Evolutionary conservation across 1,284 basidiomycete species (phyloP), one percentile per base, ranked within the genome.

Genomic region (Clitocybe nebularis): DNA sequence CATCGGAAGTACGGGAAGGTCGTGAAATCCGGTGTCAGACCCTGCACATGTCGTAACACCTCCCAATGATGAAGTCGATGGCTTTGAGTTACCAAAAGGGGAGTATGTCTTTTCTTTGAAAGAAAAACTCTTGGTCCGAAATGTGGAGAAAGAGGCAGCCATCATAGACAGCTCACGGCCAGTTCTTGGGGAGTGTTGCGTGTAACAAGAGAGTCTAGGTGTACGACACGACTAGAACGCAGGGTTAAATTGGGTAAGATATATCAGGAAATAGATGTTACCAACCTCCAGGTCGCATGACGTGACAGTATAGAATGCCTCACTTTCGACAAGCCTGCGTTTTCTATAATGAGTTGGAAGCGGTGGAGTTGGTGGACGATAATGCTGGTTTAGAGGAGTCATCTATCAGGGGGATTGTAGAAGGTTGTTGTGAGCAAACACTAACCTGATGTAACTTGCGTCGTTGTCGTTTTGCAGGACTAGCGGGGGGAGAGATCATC

Each of bases 351-450:
- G 51, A 2, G 60, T 55, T 13, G 63, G 66, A 38, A 75, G 59
- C n/a, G 76, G 77, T 2, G 76, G 77, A 2, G 77, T 79, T 10
- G 77, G 77, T 30, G 77, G 75, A 16, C 76, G 68, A 54, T 74
- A 78, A 32, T 63, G 58, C 77, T 78, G 32, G 11, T 42, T 13
- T n/a, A 25, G 13, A 23, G 17, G 8, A 22, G 29, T 41, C 6
- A 26, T n/a, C n/a, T n/a, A n/a, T n/a, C n/a, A n/a, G n/a, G n/a
- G n/a, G n/a, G n/a, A n/a, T n/a, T n/a, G n/a, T n/a, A n/a, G n/a
- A n/a, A n/a, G n/a, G n/a, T n/a, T n/a, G n/a, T n/a, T n/a, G n/a
- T n/a, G n/a, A n/a, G n/a, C 32, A 26, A 14, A 16, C 32, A 50
- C 62, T 43, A 45, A 69, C 66, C 25, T 56, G 60, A 43, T 68